Percentiles rank a stretch among this genome's conserved stretches.
These are phyloP conservation scores for Claviceps pazoutovae DNA, from an alignment of 2,329 filamentous ascomycete species.

Conservation along the genomic window DNA sequence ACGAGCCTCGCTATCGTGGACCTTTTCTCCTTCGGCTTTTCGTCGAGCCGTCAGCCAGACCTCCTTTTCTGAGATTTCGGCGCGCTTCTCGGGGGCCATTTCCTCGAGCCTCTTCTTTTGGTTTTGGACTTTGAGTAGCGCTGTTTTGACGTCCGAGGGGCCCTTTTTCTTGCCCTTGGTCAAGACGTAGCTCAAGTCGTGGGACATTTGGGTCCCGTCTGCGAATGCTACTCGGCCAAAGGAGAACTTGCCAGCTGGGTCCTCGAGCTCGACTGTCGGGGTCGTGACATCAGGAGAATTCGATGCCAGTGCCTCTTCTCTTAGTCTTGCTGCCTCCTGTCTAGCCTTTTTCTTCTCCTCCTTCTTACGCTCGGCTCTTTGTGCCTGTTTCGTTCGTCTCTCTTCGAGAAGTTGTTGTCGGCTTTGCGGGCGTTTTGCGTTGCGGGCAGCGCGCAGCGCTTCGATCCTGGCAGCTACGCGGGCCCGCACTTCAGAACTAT, in stretches of 20 bases:
- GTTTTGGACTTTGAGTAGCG: conserved; percentile 72
- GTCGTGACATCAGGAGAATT: conserved; percentile 48
- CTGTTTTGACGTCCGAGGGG: conserved; percentile 70
- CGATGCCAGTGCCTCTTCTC: conserved; percentile 48
- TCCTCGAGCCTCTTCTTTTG: conserved; percentile 67
- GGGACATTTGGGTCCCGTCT: conserved; percentile 69
- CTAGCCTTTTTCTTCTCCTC: conserved; percentile 64
- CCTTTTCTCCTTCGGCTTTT: conserved; percentile 76
- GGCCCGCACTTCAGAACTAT: conserved; percentile 61
- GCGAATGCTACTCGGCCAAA: conserved; percentile 87
- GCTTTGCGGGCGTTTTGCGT: conserved; percentile 72
- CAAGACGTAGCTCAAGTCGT: conserved; percentile 50
- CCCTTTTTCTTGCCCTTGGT: conserved; percentile 54
- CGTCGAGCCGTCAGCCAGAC: conserved; percentile 84
- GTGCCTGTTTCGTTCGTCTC: conserved; percentile 72
- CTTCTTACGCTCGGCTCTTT: conserved; percentile 80
- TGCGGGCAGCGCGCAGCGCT: conserved; percentile 68
- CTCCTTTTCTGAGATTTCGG: conserved; percentile 85
- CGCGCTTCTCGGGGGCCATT: conserved; percentile 67
- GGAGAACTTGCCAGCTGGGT: conserved; percentile 55
- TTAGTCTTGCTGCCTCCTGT: conserved; percentile 59
- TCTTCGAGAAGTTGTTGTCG: conserved; percentile 87
- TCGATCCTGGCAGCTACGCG: conserved; percentile 75
- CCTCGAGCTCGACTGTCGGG: conserved; percentile 36
- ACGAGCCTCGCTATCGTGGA: conserved; percentile 71